These are phyloP conservation scores for Paraglomus brasilianum DNA, from an alignment of 192 early-diverging fungal species.

Conservation along the genomic window DNA sequence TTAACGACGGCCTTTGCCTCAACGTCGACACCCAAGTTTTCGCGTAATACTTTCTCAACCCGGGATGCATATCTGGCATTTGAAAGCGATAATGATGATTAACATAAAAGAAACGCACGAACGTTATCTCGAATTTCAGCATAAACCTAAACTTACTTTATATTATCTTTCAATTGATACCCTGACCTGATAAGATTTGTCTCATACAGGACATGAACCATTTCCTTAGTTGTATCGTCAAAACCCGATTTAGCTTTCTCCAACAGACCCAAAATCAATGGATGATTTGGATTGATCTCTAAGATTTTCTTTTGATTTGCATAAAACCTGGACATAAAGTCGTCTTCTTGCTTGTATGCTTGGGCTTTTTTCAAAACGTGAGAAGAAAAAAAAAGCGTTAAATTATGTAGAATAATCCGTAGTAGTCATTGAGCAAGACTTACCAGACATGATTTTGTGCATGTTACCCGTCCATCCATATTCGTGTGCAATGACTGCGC, in stretches of 20 bases:
- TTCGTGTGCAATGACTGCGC: slow-evolving; percentile 65
- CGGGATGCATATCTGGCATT: slow-evolving; percentile 40
- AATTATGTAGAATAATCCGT: not conserved
- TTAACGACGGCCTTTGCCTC: slow-evolving; percentile 39
- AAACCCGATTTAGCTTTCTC: slow-evolving; percentile 47
- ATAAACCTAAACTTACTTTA: slow-evolving; percentile 38
- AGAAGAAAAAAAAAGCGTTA: slow-evolving; percentile 17
- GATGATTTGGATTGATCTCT: slow-evolving; percentile 69
- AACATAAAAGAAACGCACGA: not conserved
- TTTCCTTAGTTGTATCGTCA: slow-evolving; percentile 45
- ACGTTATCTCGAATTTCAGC: no score
- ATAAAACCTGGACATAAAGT: slow-evolving; percentile 47
- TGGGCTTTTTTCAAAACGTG: slow-evolving; percentile 41
- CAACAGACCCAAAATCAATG: slow-evolving; percentile 55
- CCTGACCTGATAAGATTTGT: slow-evolving; percentile 64
- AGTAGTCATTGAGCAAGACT: not conserved
- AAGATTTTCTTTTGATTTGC: slow-evolving; percentile 62
- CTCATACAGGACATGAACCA: slow-evolving; percentile 61
- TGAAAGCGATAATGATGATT: not conserved
- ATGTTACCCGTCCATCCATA: slow-evolving; percentile 67
- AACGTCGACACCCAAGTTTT: slow-evolving; percentile 48
- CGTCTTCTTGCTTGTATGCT: slow-evolving; percentile 49
- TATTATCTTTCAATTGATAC: slow-evolving; percentile 54
- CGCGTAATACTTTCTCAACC: slow-evolving; percentile 54
- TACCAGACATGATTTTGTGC: slow-evolving; percentile 54